Evolutionary conservation across 805 yeast genomes (phyloP), one percentile per base, ranked within the genome.

Genomic region (Huiozyma sinensis): DNA sequence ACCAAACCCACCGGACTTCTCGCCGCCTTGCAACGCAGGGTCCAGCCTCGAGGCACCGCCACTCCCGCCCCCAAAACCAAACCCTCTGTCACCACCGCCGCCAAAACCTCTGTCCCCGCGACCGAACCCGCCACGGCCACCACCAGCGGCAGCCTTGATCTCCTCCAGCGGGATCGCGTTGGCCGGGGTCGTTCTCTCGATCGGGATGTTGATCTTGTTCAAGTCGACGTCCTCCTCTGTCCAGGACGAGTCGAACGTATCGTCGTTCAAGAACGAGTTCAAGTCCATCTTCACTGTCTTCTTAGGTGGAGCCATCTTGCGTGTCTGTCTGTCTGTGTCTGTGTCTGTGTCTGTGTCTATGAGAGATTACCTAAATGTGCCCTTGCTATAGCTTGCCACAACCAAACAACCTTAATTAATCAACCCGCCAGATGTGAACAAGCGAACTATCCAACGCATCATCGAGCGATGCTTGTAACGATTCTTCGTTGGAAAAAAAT

Each of bases 141-240:
- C 46, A 24, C 43, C 39, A 7, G 37, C 39, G 36, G 35, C 39
- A 37, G 56, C 56, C 27, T 57, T 57, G 12, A 58, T 48, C 13
- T 57, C 59, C 38, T 57, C 61, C 55, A 52, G 51, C 43, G 58
- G 62, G 30, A 51, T 57, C 32, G 60, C 55, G 44, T 50, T 58
- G 35, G 60, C 54, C 40, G 46, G 52, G n/a, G 51, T 45, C 32
- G 48, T 52, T 17, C 24, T 17, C 37, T 57, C 64, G 41, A 67
- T 65, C 44, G 76, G 73, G 43, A 79, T 75, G 37, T 76, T 75
- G 55, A 81, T 76, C 55, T 81, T 71, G 47, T 72, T 70, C 64
- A 81, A 70, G 66, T 83, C 92, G 52, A 84, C 78, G 50, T 81
- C 92, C 49, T 78, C 84, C 57, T 85, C 95, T 40, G 88, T 92